Evolutionary conservation across 208 protist genomes (phyloP), one percentile per base, ranked within the genome.

Genomic region (Leishmania major): DNA sequence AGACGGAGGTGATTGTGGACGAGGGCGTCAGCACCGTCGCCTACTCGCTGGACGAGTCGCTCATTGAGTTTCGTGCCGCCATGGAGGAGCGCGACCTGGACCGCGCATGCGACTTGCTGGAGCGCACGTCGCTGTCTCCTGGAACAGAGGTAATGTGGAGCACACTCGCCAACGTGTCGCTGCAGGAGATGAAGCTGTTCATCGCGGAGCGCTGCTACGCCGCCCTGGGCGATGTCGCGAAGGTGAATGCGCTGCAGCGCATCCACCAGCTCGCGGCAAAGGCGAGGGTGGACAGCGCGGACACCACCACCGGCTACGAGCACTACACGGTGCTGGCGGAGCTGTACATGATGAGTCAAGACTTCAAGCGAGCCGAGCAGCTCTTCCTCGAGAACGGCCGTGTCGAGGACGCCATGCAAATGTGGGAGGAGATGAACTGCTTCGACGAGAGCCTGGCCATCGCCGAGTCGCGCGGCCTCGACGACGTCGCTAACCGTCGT

Each of bases 1-100:
- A 97, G 81, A 99, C 98, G 6, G 96, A 99, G 84, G 98, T 99
- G 11, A 92, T 99, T 77, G 98, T 99, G 10, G 98, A 99, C 86
- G 98, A 99, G 80, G 98, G 98, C 53, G 93, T 98, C 22, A 96
- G 93, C 87, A 98, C 96, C 59, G 96, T 99, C 25, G 93, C 91
- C 49, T 99, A 99, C 88, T 91, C 84, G 35, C 88, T 99, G 6
- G 97, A 99, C 85, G 98, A 99, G 86, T 87, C 94, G n/a, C 91
- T 99, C 49, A 99, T 99, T 87, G 94, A 98, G 85, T 99, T 99
- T 85, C 95, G 96, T 31, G 93, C 93, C 19, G 97, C 98, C 13
- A 97, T 99, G 90, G 95, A 99, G 80, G 90, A 95, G 66, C 92
- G 88, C n/a, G 92, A 99, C 70, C 98, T 98, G 84, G 91, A 95